Conservation (phyloP, 192 early-diverging fungal species). For the Umbelopsis sp. region DNA sequence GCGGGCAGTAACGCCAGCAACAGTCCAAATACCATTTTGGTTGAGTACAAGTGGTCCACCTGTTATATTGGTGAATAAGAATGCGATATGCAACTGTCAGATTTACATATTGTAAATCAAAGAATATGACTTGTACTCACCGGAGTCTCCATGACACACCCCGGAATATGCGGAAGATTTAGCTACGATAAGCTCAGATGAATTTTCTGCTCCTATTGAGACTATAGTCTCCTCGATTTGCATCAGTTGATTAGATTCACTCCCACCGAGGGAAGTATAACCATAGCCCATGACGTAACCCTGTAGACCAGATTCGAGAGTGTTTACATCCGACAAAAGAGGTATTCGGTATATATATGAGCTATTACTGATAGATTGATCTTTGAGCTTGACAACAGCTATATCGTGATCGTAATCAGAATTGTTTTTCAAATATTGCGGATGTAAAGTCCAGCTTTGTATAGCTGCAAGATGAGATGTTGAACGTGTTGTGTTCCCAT, state of each 20-base stretch:
- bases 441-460: constrained; percentile 6
- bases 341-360: background rate
- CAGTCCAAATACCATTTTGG: constrained; percentile 12
- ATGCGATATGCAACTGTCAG: background rate
- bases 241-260: background rate
- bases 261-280: background rate
- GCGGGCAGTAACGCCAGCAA: background rate
- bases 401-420: constrained; percentile 6
- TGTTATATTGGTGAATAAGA: background rate
- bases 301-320: background rate
- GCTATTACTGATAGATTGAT: background rate
- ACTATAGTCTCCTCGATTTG: background rate
- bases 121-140: background rate
- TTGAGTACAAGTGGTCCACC: constrained; percentile 3
- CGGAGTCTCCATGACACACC: constrained; percentile 11
- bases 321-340: background rate
- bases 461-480: background rate
- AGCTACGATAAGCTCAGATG: background rate
- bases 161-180: background rate
- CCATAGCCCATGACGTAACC: constrained; percentile 5
- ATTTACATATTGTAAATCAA: background rate
- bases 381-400: background rate
- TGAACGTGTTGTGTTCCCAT: constrained; percentile 11
- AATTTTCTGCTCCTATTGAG: background rate
- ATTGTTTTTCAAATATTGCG: constrained; percentile 4